Evolutionary conservation across 2,329 filamentous ascomycete genomes (phyloP).

Genomic region (Onygenales sp.): DNA sequence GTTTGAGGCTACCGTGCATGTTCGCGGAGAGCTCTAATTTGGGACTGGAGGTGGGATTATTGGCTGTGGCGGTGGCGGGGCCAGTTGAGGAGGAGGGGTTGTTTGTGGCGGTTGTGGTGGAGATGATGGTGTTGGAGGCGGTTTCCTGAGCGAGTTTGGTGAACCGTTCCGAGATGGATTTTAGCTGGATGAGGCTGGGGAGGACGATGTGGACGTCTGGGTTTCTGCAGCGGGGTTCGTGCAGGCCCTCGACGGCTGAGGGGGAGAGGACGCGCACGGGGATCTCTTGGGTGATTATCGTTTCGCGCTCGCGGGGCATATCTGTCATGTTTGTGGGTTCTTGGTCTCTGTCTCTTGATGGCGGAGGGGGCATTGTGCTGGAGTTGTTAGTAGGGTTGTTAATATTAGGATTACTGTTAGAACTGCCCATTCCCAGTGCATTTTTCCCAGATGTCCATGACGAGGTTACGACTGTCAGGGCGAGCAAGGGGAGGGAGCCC

Average conservation of each 20-base stretch:
- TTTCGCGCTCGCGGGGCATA: conserved; percentile 65
- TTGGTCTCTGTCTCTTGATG: conserved; percentile 1
- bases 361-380: conserved; percentile 9
- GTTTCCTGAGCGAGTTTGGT: conserved; percentile 63
- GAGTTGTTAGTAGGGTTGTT: not conserved
- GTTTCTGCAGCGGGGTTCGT: conserved; percentile 82
- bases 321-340: conserved; percentile 17
- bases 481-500: conserved; percentile 74
- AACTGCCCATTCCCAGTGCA: conserved; percentile 46
- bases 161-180: conserved; percentile 90
- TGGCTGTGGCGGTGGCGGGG: conserved; percentile 22
- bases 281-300: conserved; percentile 88
- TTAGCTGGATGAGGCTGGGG: conserved; percentile 77
- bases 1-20: conserved; percentile 78
- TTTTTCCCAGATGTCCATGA: conserved; percentile 37
- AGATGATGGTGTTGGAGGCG: conserved; percentile 10
- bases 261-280: conserved; percentile 85
- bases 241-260: conserved; percentile 77
- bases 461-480: conserved; percentile 72
- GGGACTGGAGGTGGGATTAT: conserved; percentile 29
- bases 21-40: conserved; percentile 84
- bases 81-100: conserved; percentile 44
- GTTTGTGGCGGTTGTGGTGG: conserved; percentile 29
- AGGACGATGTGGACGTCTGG: conserved; percentile 91
- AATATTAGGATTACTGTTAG: conserved; percentile 12